Percentiles rank a stretch among this genome's conserved stretches.
Conservation (phyloP, 495 filamentous ascomycete genomes). For the Xylaria scruposa region DNA sequence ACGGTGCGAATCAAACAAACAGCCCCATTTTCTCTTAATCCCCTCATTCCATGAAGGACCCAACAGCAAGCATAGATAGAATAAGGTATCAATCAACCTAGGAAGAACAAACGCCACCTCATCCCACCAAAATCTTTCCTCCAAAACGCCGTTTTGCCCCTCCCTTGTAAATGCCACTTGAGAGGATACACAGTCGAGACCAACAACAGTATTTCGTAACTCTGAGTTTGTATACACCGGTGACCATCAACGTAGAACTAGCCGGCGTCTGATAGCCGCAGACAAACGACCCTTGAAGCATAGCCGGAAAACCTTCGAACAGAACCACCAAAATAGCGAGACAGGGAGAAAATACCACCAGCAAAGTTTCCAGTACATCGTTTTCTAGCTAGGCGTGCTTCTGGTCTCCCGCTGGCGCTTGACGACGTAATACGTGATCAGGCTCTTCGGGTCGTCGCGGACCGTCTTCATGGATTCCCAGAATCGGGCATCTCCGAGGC, state of each 20-base stretch:
- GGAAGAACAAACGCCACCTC: constrained; percentile 9
- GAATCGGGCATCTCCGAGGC: constrained; percentile 69
- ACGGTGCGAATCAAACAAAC: background rate
- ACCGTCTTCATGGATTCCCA: constrained; percentile 68
- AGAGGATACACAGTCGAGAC: background rate
- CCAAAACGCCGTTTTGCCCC: constrained; percentile 13
- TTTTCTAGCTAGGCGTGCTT: constrained; percentile 24
- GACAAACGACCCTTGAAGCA: background rate
- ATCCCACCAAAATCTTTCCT: background rate
- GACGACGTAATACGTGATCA: constrained; percentile 85
- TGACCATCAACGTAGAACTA: background rate
- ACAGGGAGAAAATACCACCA: constrained; percentile 19
- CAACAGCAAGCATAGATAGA: background rate
- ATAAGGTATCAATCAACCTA: constrained; percentile 18
- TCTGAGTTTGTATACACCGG: background rate
- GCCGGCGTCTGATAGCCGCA: background rate
- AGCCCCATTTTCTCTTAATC: background rate
- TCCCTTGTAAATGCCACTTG: constrained; percentile 12
- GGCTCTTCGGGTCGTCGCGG: constrained; percentile 70
- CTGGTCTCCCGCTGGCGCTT: constrained; percentile 60
- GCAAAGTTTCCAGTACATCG: constrained; percentile 18
- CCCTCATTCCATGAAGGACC: background rate
- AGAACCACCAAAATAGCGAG: constrained; percentile 18
- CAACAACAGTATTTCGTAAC: background rate
- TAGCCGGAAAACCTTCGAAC: background rate